Conservation (phyloP, 2,329 filamentous ascomycete genomes). For the Mycocentrospora acerina region DNA sequence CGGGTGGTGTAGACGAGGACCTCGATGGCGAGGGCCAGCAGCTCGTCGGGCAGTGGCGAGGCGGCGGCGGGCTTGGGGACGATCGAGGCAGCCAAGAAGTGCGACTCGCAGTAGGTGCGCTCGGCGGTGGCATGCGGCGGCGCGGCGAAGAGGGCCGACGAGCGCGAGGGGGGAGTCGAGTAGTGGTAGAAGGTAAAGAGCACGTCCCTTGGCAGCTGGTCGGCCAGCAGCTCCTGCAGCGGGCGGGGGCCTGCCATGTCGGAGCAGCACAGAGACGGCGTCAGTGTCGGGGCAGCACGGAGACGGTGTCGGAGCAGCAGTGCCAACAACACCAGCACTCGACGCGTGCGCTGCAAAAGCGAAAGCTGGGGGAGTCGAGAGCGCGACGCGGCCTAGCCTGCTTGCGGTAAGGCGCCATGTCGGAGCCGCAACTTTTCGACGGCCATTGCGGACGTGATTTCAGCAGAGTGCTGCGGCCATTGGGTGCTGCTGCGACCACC, state of each 20-base stretch:
- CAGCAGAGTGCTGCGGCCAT: too few species aligned
- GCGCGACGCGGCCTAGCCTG: conserved; percentile 16
- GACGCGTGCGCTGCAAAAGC: conserved; percentile 7
- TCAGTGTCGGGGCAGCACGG: too few species aligned
- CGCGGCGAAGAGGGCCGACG: conserved; percentile 75
- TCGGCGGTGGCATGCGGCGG: conserved; percentile 71
- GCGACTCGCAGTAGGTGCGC: conserved; percentile 81
- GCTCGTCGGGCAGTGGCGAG: conserved; percentile 43
- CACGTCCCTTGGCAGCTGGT: conserved; percentile 54
- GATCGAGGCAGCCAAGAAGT: conserved; percentile 68
- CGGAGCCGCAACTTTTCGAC: conserved; percentile 35
- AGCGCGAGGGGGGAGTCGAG: conserved; percentile 77
- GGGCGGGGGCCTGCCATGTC: conserved; percentile 30
- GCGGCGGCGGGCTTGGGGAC: conserved; percentile 29
- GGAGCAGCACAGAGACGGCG: conserved; percentile 4
- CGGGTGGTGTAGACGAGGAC: conserved; percentile 81
- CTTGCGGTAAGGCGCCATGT: conserved; percentile 20
- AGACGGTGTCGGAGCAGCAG: too few species aligned
- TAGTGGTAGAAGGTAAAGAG: conserved; percentile 78
- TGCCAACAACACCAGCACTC: too few species aligned
- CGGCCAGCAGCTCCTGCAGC: conserved; percentile 51
- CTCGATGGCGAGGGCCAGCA: conserved; percentile 82
- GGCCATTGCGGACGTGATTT: too few species aligned
- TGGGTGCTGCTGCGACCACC: conserved; percentile 11
- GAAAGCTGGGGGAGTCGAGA: conserved; percentile 16